Percentiles rank a stretch among this genome's conserved stretches.
phyloP scores from a whole-genome alignment of 805 yeast species.

The Starmerella lactis-condensi region DNA sequence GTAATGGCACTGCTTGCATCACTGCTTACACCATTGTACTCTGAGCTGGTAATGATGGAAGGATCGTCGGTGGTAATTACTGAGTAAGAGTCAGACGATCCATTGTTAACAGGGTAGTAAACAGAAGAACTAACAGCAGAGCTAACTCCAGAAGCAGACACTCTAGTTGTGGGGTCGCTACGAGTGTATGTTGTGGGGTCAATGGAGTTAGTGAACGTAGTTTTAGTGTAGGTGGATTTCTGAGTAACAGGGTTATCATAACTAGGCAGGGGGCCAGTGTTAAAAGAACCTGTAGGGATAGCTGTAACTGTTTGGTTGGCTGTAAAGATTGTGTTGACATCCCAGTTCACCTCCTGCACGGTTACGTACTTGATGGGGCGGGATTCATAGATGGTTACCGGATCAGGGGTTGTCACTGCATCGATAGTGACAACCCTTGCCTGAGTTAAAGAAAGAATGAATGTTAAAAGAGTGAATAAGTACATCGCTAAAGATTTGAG shows the following conservation, averaged over 20 bases:
- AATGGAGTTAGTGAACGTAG: slow-evolving; percentile 18
- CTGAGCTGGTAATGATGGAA: neutral
- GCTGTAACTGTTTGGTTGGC: slow-evolving; percentile 21
- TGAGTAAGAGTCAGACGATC: no score
- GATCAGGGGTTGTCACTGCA: slow-evolving; percentile 10
- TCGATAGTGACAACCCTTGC: slow-evolving; percentile 14
- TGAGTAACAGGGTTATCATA: slow-evolving; percentile 22
- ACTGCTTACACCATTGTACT: neutral
- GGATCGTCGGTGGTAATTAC: no score
- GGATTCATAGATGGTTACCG: slow-evolving; percentile 9
- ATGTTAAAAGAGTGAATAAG: no score
- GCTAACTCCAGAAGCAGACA: slow-evolving; percentile 1
- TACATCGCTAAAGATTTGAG: no score
- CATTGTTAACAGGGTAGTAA: no score
- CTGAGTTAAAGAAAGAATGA: slow-evolving; percentile 6
- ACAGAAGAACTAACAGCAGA: neutral
- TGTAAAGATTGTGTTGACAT: slow-evolving; percentile 18
- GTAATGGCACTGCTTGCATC: slow-evolving; percentile 1
- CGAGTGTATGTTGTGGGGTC: slow-evolving; percentile 20
- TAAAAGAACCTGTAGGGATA: slow-evolving; percentile 19
- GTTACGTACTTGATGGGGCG: slow-evolving; percentile 11
- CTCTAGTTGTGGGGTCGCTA: slow-evolving; percentile 1
- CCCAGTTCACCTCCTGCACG: slow-evolving; percentile 9
- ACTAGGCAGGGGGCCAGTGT: slow-evolving; percentile 20
- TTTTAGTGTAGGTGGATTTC: slow-evolving; percentile 19